phyloP scores from a whole-genome alignment of 495 filamentous ascomycete species.

The Penicillium atrosanguineum region DNA sequence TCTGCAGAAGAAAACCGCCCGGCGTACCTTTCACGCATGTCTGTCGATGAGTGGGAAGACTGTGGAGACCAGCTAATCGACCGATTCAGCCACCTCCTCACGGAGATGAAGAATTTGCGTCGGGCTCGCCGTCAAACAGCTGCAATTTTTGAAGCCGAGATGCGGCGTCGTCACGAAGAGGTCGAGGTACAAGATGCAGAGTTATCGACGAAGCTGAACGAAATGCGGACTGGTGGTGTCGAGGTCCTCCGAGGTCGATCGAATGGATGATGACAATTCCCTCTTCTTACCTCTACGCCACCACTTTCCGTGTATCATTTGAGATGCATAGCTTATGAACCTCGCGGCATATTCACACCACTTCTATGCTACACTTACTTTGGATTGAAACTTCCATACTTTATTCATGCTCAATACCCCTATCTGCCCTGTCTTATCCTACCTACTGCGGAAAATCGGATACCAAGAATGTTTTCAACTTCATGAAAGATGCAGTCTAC shows the following conservation, averaged over 20 bases:
- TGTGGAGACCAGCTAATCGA: slow-evolving; percentile 78
- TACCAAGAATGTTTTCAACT: background rate
- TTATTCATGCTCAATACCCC: slow-evolving; percentile 19
- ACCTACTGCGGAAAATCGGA: background rate
- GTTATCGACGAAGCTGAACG: slow-evolving; percentile 38
- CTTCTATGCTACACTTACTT: background rate
- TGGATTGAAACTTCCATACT: background rate
- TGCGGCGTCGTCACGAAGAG: slow-evolving; percentile 48
- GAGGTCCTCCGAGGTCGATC: slow-evolving; percentile 40
- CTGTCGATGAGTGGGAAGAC: slow-evolving; percentile 75
- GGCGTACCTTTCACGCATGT: slow-evolving; percentile 61
- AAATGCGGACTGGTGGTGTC: slow-evolving; percentile 44
- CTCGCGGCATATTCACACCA: background rate
- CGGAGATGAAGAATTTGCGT: slow-evolving; percentile 61
- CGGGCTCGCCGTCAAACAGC: slow-evolving; percentile 63
- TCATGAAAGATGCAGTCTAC: background rate
- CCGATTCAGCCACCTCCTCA: slow-evolving; percentile 61
- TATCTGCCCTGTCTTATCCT: background rate
- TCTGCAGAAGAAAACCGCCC: slow-evolving; percentile 47
- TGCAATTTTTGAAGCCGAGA: slow-evolving; percentile 66
- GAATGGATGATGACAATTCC: slow-evolving; percentile 20
- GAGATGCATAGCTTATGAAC: slow-evolving; percentile 7
- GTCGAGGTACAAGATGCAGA: slow-evolving; percentile 37
- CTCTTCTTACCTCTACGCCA: background rate
- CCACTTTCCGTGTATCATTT: slow-evolving; percentile 1